Evolutionary conservation across 768 basidiomycete species (phyloP).

Genomic region (Candolleomyces aberdarensis): DNA sequence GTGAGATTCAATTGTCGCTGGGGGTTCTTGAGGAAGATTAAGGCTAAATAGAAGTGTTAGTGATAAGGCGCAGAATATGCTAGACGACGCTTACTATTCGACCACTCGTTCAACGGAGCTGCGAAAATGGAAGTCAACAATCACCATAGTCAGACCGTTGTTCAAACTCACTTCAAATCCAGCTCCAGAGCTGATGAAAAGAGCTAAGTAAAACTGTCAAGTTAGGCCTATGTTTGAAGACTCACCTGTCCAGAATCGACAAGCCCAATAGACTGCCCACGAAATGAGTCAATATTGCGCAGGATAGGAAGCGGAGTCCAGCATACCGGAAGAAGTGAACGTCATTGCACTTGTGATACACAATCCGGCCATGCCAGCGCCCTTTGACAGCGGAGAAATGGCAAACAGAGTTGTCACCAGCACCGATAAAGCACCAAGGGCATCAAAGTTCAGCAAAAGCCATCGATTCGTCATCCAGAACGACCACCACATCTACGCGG

Average conservation of each 20-base stretch:
- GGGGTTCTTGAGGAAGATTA: conserved; percentile 84
- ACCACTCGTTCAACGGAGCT: conserved; percentile 90
- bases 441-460: conserved; percentile 82
- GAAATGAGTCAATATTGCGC: neutral
- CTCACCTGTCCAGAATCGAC: conserved; percentile 47
- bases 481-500: conserved; percentile 69
- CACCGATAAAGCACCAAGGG: conserved; percentile 69
- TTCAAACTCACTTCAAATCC: conserved; percentile 61
- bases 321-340: conserved; percentile 41
- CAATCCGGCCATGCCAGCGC: conserved; percentile 62
- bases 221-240: neutral
- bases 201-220: conserved; percentile 10
- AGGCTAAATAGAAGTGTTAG: conserved; percentile 31
- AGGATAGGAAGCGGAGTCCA: neutral
- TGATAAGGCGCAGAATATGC: neutral
- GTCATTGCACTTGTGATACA: conserved; percentile 73
- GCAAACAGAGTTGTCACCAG: conserved; percentile 76
- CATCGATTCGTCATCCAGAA: conserved; percentile 92
- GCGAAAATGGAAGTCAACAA: neutral
- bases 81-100: conserved; percentile 55
- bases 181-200: conserved; percentile 60
- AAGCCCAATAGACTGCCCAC: conserved; percentile 45
- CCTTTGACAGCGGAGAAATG: conserved; percentile 51
- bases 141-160: neutral
- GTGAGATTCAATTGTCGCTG: conserved; percentile 65